Conservation (phyloP, 1,284 basidiomycete species). For the Ceratobasidium sp. region DNA sequence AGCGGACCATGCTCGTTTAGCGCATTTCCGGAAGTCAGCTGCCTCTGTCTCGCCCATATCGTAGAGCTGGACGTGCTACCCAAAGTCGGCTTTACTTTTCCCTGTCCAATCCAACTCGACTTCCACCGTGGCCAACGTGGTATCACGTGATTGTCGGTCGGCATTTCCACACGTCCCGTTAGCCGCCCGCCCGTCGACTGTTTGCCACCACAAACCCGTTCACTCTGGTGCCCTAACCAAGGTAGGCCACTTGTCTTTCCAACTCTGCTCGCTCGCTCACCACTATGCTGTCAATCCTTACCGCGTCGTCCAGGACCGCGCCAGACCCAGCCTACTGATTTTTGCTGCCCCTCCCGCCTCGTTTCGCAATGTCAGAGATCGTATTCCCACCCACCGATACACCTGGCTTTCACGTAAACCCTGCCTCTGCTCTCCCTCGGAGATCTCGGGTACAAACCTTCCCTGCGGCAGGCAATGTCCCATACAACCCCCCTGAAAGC, state of each 20-base stretch:
- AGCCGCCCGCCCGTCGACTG: no score
- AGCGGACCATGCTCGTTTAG: no score
- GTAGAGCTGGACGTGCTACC: no score
- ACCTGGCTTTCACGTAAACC: slow-evolving; percentile 38
- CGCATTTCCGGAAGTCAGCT: no score
- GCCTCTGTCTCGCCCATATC: no score
- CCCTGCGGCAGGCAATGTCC: background rate
- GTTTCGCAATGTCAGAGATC: slow-evolving; percentile 16
- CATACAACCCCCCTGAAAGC: slow-evolving; percentile 3
- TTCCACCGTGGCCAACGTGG: no score
- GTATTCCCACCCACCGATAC: slow-evolving; percentile 27
- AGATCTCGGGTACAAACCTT: slow-evolving; percentile 30
- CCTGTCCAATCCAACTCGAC: no score
- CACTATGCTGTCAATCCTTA: slow-evolving; percentile 3
- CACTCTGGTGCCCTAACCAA: slow-evolving; percentile 7
- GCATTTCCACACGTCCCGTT: background rate
- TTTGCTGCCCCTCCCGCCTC: background rate
- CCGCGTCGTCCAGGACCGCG: background rate
- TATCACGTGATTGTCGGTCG: background rate
- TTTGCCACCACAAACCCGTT: background rate
- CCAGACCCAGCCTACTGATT: background rate
- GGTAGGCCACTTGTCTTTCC: background rate
- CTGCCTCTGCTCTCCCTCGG: slow-evolving; percentile 12
- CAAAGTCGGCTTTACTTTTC: no score
- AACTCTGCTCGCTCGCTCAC: no score